Base-by-base conservation (phyloP, 1,284 basidiomycete species). In the Serendipita sp. region DNA sequence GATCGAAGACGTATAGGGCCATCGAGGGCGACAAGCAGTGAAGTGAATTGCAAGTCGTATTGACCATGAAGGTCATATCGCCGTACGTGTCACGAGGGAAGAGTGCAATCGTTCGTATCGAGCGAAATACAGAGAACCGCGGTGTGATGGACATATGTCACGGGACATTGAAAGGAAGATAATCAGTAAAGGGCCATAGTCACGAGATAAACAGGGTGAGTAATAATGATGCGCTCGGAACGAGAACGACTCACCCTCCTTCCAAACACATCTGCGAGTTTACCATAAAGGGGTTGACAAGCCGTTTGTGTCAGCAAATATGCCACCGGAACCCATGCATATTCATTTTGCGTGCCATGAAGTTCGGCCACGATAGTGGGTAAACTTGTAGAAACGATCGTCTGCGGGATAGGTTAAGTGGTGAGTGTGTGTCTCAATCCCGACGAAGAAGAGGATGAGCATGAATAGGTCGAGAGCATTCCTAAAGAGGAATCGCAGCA, bases 271-370 rank as follows among this genome's bases (percentile, higher is more conserved):
- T 90, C 86, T 63, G 88, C 88, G 58, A 89, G 73, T 68, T 80
- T 80, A 61, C 86, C 88, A 69, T 89, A 90, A 35, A 91, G 73
- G 45, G 88, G 88, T 69, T 90, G 88, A 66, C 84, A 83, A 15
- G 85, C 86, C 1, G 88, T 90, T 70, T 91, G 88, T 1, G 88
- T 88, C 62, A 91, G 77, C 79, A 90, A 80, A 69, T 91, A 91
- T 22, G 85, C 78, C 44, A 88, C 84, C 29, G 82, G 85, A 61
- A 91, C 84, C 88, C 88, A 91, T n/a, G 84, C 86, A 69, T 89
- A 91, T 69, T 88, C 80, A 61, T 75, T 78, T 64, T 82, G 78
- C 49, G 83, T 79, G 17, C 85, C 86, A 38, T 75, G 65, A 44
- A 90, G 77, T 62, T 87, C 79, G 65, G 77, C 80, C 17, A 82